Conservation (phyloP, 1,284 basidiomycete species). For the Rhodotorula sp. region DNA sequence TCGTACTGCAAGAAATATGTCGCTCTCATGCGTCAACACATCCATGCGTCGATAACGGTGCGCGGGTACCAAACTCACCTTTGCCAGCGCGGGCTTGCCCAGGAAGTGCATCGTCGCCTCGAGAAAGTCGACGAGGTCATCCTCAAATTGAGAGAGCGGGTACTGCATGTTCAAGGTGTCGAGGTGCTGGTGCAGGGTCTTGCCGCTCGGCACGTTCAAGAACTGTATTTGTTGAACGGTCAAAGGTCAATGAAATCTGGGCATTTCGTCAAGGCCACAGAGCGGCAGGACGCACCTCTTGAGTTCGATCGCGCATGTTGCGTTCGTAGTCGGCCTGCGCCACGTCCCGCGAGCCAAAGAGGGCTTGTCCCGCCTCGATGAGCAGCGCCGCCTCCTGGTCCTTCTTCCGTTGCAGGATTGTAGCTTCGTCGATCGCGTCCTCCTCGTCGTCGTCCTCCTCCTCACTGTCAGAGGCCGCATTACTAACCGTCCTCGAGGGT, state of each 20-base stretch:
- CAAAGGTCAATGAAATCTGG: neutral
- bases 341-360: conserved; percentile 38
- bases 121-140: conserved; percentile 36
- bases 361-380: conserved; percentile 27
- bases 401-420: conserved; percentile 11
- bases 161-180: conserved; percentile 30
- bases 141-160: conserved; percentile 36
- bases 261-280: no score
- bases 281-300: conserved; percentile 36
- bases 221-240: conserved; percentile 15
- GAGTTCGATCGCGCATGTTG: conserved; percentile 39
- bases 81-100: conserved; percentile 36
- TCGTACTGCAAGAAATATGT: conserved; percentile 11
- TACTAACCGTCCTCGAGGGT: neutral
- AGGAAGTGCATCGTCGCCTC: conserved; percentile 24
- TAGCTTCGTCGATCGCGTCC: conserved; percentile 11
- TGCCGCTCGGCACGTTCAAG: conserved; percentile 33
- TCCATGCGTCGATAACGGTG: neutral
- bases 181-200: conserved; percentile 30
- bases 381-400: conserved; percentile 22
- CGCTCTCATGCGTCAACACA: neutral
- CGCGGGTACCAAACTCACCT: conserved; percentile 6
- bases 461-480: conserved; percentile 4
- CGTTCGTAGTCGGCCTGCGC: conserved; percentile 43
- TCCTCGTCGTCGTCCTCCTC: conserved; percentile 15